Percentiles rank a stretch among this genome's conserved stretches.
phyloP scores from a whole-genome alignment of 257 asterid species.

The Przewalskia tangutica region DNA sequence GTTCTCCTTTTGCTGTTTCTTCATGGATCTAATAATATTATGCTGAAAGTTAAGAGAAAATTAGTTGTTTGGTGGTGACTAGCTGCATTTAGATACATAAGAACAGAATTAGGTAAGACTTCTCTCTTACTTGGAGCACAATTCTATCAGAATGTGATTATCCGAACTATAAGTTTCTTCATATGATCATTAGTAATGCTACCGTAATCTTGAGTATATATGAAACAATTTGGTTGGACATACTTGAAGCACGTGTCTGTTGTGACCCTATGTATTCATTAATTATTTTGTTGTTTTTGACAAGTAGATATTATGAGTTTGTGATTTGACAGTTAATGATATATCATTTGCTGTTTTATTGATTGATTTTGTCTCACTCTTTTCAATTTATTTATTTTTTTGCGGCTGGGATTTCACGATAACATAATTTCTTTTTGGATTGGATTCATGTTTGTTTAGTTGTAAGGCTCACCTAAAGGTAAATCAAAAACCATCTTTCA shows the following conservation, averaged over 20 bases:
- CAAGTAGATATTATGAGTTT: neutral
- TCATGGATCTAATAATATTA: neutral
- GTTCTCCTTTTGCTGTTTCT: slow-evolving; percentile 2
- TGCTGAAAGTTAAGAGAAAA: neutral
- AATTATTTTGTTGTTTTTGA: neutral
- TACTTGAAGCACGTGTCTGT: neutral
- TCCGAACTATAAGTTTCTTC: neutral
- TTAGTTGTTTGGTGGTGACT: neutral
- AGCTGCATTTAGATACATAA: neutral
- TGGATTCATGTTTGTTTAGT: neutral
- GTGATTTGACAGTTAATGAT: neutral
- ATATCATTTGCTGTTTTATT: neutral
- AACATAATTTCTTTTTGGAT: neutral
- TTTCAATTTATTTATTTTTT: neutral
- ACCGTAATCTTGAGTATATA: neutral
- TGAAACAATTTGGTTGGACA: neutral
- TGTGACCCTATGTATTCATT: neutral
- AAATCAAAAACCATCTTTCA: neutral
- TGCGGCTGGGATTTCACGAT: neutral
- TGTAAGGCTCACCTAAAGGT: neutral
- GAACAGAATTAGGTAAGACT: neutral
- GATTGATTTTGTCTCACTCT: neutral
- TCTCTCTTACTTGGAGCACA: too few relatives aligned
- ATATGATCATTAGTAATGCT: neutral
- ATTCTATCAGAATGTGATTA: too few relatives aligned